Percentiles rank a stretch among this genome's conserved stretches.
Conservation (phyloP, 768 basidiomycete genomes). For the Lenzites betulinus region DNA sequence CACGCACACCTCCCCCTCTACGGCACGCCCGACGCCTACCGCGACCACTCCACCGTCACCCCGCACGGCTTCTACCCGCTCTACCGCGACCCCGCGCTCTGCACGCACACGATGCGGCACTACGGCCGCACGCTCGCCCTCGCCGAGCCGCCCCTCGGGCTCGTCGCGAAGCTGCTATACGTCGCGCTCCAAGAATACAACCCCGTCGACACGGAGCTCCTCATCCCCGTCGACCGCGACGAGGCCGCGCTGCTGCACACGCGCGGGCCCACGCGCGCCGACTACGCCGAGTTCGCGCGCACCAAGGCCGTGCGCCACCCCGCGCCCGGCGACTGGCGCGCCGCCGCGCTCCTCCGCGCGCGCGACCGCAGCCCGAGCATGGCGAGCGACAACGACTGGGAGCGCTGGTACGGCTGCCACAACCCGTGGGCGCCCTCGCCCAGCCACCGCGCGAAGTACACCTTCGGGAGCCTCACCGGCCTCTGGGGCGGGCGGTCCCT, state of each 20-base stretch:
- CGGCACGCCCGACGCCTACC: slow-evolving; percentile 11
- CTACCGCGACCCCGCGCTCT: slow-evolving; percentile 36
- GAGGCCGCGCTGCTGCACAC: slow-evolving; percentile 33
- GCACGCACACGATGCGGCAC: slow-evolving; percentile 22
- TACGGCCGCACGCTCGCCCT: slow-evolving; percentile 27
- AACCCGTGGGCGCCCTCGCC: slow-evolving; percentile 36
- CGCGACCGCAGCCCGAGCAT: slow-evolving; percentile 38
- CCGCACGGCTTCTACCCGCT: slow-evolving; percentile 52
- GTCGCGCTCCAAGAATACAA: slow-evolving; percentile 55
- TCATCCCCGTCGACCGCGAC: slow-evolving; percentile 33
- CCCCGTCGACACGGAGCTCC: slow-evolving; percentile 27
- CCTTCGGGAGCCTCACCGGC: slow-evolving; percentile 53
- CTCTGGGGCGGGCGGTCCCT: slow-evolving; percentile 65
- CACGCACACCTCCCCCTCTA: slow-evolving; percentile 57
- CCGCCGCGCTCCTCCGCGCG: slow-evolving; percentile 18
- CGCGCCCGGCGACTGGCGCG: slow-evolving; percentile 27
- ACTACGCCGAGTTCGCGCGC: slow-evolving; percentile 58
- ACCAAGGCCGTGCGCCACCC: slow-evolving; percentile 32
- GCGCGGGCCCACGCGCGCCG: slow-evolving; percentile 50
- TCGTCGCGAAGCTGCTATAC: slow-evolving; percentile 65
- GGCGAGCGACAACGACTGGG: slow-evolving; percentile 60
- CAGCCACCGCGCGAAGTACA: slow-evolving; percentile 40
- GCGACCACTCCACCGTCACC: slow-evolving; percentile 26
- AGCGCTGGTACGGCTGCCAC: slow-evolving; percentile 49
- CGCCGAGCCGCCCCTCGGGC: slow-evolving; percentile 47